Evolutionary conservation across 2,329 filamentous ascomycete genomes (phyloP), one percentile per base, ranked within the genome.

Genomic region (Xenoacremonium recifei): DNA sequence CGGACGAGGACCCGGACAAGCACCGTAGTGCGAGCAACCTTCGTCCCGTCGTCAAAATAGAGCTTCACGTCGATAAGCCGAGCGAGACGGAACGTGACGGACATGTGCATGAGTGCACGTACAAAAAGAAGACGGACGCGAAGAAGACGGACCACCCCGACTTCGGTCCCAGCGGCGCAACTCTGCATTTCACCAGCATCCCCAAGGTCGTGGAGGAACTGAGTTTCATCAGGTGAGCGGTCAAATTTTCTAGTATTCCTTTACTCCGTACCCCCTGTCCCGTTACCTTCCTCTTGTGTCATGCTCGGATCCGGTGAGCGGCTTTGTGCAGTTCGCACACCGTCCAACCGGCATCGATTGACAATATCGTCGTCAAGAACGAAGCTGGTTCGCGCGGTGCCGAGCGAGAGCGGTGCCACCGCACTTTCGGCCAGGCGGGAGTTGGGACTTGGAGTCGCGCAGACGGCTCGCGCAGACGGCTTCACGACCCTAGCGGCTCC

Each of bases 51-150:
- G 77, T 96, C 55, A 89, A 85, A 60, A 85, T 84, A 49, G 86
- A 93, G 61, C 67, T 96, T 41, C 89, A 95, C 62, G 80, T 91
- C 13, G 89, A 93, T 59, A 86, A 74, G 46, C 60, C 62, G 6
- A 64, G 64, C 45, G 73, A 55, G 19, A 39, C 46, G 13, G 60
- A 59, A 17, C 63, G 57, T 20, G 60, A 62, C 15, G 53, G 41
- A n/a, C 47, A 48, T 18, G 29, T 40, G 17, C 50, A 72, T 43
- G 79, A 80, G 51, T 75, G 71, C 36, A 75, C 75, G 32, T 82
- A 76, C 69, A 85, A 85, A 58, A 71, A 73, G 46, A 73, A 74
- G 57, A 85, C 79, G 6, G 68, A 69, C n/a, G 68, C 70, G 17
- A 69, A 68, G 29, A 75, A 71, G 57, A 78, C 82, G 0, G 71